Base-by-base conservation (phyloP, 2,329 filamentous ascomycete species). In the Lachnellula suecica region DNA sequence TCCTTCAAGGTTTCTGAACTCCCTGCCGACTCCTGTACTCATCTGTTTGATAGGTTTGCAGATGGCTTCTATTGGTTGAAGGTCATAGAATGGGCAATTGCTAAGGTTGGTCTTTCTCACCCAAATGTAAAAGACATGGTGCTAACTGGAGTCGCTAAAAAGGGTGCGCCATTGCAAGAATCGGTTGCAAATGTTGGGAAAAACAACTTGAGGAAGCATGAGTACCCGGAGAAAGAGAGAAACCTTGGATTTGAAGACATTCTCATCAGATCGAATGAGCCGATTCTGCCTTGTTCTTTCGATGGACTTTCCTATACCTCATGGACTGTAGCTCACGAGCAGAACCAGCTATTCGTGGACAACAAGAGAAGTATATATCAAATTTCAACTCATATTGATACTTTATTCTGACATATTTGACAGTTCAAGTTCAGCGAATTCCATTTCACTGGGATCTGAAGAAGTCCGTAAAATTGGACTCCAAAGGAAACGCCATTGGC, bases 231-330 rank as follows among this genome's bases (percentile, higher is more conserved):
- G 25, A 25, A 11, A 11, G 44, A 52, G 4, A 43, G 25, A 23
- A 38, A 46, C 2, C n/a, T 55, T 2, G 34, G 34, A 4, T 58
- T 58, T 38, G 46, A 54, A 17, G 49, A 58, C 29, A 23, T 44
- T 3, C 51, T 58, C 42, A 42, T 58, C 10, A 27, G 54, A 13
- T 58, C 55, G n/a, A 49, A 54, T 34, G 55, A 58, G 27, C 15
- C 19, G n/a, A 4, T 22, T 31, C 48, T 38, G 9, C 25, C 24
- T 35, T 41, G 35, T 6, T 6, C 23, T 4, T 7, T 22, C 1
- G 34, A 51, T 15, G 51, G 52, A 22, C 47, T 22, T 22, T 47
- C 43, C 9, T 52, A 52, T 24, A 54, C 55, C 6, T 19, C 55
- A 11, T 58, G 55, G 52, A 58, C 55, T 1, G 25, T 29, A 41